Evolutionary conservation across 129 eudicot genomes (phyloP), one percentile per base, ranked within the genome.

Genomic region (Chrysanthemum makinoi): DNA sequence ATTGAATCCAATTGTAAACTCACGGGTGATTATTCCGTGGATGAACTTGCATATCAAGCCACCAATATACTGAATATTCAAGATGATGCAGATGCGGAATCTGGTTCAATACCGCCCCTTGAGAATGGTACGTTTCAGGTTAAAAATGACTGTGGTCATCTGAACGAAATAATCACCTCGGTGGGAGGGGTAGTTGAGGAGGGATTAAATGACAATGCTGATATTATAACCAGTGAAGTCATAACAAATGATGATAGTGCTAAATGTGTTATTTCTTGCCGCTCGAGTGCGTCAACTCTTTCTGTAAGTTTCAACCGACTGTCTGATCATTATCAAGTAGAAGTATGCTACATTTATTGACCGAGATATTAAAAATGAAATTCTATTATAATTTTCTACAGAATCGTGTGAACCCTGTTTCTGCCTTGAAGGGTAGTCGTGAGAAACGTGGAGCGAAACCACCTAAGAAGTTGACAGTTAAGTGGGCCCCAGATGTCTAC

Each of bases 401-500:
- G 96, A 77, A 71, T 20, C 79, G 76, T 48, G 65, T 24, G 80
- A 89, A 86, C 81, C 87, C 72, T 75, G 76, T 80, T 66, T 84
- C 92, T 78, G 96, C 96, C 58, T 58, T 89, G 83, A 89, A 89
- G 82, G 96, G 96, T 56, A 84, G 81, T 72, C 89, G 89, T 13
- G 84, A 89, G 72, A 86, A 84, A 79, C 63, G 62, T 50, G 96
- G 96, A 13, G 73, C 15, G 46, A 6, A 13, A 20, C 65, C 18
- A 9, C 84, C 82, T 0, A 75, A 75, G 77, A 75, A 80, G 66
- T 83, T 80, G 66, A 66, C 70, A 0, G 92, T 89, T 35, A 82
- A 83, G 44, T 89, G 96, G 96, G 89, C 92, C 20, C 92, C 96
- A 3, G 96, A 89, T 17, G 96, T 89, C 62, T 89, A 89, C 55